Evolutionary conservation across 345 rosid species (phyloP), one percentile per base, ranked within the genome.

Genomic region (Eucalyptus shirleyi): DNA sequence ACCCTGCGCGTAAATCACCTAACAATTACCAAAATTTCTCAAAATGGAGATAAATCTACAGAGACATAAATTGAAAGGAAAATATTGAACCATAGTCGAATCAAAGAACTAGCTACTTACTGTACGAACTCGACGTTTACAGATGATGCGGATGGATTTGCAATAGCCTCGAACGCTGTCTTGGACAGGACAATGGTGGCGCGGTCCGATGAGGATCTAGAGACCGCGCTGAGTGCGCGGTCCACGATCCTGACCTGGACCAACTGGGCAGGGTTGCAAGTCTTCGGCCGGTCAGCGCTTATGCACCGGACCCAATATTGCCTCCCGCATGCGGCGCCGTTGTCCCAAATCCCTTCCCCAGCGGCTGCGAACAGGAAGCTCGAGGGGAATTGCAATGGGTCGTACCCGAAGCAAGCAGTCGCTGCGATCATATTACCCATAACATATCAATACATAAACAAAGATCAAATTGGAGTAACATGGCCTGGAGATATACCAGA

Each of bases 261-360:
- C 32, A 88, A 91, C 86, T 69, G 59, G 7, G 26, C 90, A 1
- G 93, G 91, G 13, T 45, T 49, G 90, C 98, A 96, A 17, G 93
- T 87, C 23, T 91, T n/a, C 0, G 87, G 91, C 5, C 40, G 89
- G 8, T 87, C 86, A 7, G 94, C 94, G 12, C 95, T 96, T 34
- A 95, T 92, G 92, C 98, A 96, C 34, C 95, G 89, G n/a, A 96
- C 94, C 89, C 89, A 28, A 82, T 96, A 96, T 40, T 88, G 92
- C 88, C 96, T 89, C 87, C 96, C 96, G 8, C 97, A 96, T 8
- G 94, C 88, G 1, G 96, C 96, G 0, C 98, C 98, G 19, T 94
- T 94, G 90, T 95, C 96, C 98, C 96, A 96, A 88, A 96, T 50
- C 86, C 95, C 95, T 15, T 94, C 96, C 1, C 96, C 94, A 5